phyloP scores from a whole-genome alignment of 2,329 filamentous ascomycete genomes.

The Colletotrichum destructivum region DNA sequence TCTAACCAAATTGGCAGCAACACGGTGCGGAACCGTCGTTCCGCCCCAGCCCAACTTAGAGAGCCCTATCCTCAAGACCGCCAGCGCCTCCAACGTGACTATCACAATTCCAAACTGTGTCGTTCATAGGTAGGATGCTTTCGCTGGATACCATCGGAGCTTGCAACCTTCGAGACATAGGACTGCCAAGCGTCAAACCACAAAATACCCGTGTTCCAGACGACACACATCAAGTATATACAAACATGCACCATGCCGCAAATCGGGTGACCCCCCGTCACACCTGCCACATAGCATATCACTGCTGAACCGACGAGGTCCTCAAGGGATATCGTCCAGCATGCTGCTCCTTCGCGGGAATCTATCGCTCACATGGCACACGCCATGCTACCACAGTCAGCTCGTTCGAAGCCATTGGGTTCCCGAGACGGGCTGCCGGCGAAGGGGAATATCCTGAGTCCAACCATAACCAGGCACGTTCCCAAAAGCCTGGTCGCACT shows the following conservation, averaged over 20 bases:
- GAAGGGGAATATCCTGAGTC: background rate
- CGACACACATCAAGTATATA: too few relatives aligned
- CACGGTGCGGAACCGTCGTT: background rate
- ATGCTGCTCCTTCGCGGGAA: slow-evolving; percentile 24
- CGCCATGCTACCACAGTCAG: slow-evolving; percentile 10
- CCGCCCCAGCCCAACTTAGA: background rate
- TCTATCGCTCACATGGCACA: slow-evolving; percentile 18
- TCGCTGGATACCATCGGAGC: background rate
- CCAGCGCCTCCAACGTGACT: background rate
- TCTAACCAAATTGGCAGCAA: slow-evolving; percentile 12
- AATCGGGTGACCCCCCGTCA: background rate
- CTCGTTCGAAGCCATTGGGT: background rate
- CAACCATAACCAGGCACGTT: background rate
- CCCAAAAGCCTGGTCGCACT: slow-evolving; percentile 26
- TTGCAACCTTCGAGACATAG: background rate
- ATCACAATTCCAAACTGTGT: background rate
- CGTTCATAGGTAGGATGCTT: background rate
- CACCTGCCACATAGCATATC: background rate
- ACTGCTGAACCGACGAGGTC: background rate
- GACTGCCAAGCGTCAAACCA: background rate
- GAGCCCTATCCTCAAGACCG: background rate
- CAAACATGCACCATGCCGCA: background rate
- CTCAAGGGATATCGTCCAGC: background rate
- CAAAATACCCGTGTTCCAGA: background rate
- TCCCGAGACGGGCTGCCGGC: background rate